Base-by-base conservation (phyloP, 1,139 yeast genomes). In the Candida pseudoviswanathii region DNA sequence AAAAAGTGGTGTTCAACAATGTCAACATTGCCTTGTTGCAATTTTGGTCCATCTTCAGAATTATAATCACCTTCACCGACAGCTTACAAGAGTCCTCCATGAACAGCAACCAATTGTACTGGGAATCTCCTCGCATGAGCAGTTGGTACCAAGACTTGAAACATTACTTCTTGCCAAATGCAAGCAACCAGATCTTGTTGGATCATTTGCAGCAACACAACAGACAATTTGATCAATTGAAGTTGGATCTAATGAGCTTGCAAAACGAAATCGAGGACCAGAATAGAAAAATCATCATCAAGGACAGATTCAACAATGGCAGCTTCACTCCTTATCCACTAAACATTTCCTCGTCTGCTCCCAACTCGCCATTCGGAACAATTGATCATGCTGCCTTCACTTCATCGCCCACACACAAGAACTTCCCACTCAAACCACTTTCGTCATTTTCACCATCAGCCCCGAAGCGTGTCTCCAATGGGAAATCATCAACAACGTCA, bases 1-100 rank as follows among this genome's bases (percentile, higher is more conserved):
- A 59, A 45, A 56, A 61, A 30, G 57, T 68, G 41, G 70, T 70
- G 1, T 71, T 71, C 51, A 70, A 63, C 50, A 65, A 69, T 52
- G 60, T 71, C 43, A 70, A 69, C 51, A 63, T 71, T 38, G 54
- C 60, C 9, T 50, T 71, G 22, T 69, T 66, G 46, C 62, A 66
- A 30, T 51, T 64, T 11, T 71, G 73, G 73, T 63, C 68, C 40
- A 31, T 59, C 1, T 63, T 67, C 36, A 57, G 71, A 43, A 51
- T 66, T n/a, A 48, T 54, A 8, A 46, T 49, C 22, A 51, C 54
- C 2, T 54, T 53, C 33, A 47, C 51, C n/a, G 51, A 51, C 22
- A 48, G 52, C 32, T 49, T 53, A 42, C 54, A 55, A 47, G 44
- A 36, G 42, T 50, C 51, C 11, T 51, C 55, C 2, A 43, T 54